Conservation (phyloP, 2,329 filamentous ascomycete species). For the Ophiostoma triangulosporum region DNA sequence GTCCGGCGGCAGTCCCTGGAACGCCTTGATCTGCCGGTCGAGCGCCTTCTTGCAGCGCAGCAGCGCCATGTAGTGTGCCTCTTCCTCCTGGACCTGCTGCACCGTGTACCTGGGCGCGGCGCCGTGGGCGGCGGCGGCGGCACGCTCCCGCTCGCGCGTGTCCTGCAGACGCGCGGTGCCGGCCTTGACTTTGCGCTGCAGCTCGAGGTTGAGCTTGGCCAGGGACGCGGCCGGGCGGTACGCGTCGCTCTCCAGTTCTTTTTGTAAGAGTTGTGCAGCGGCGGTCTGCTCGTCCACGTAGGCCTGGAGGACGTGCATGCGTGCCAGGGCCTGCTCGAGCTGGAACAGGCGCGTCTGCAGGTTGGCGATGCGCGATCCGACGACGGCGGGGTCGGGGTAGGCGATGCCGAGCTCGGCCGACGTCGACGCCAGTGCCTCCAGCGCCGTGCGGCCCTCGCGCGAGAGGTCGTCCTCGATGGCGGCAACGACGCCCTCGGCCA, state of each 20-base stretch:
- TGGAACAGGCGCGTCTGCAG: slow-evolving; percentile 41
- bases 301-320: slow-evolving; percentile 41
- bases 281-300: slow-evolving; percentile 40
- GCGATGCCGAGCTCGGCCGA: slow-evolving; percentile 36
- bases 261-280: slow-evolving; percentile 25
- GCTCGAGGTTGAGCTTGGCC: slow-evolving; percentile 58
- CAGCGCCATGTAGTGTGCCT: slow-evolving; percentile 44
- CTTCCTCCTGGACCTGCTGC: slow-evolving; percentile 44
- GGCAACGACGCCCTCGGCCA: slow-evolving; percentile 30
- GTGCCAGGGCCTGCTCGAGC: slow-evolving; percentile 40
- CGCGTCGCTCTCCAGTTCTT: slow-evolving; percentile 28
- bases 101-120: slow-evolving; percentile 34
- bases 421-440: slow-evolving; percentile 44
- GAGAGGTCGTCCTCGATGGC: slow-evolving; percentile 41
- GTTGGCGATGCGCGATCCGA: slow-evolving; percentile 40
- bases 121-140: not conserved
- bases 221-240: slow-evolving; percentile 46
- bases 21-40: slow-evolving; percentile 49
- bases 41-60: slow-evolving; percentile 44
- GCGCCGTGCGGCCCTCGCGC: slow-evolving; percentile 38
- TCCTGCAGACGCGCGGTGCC: slow-evolving; percentile 54
- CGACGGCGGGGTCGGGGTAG: slow-evolving; percentile 31
- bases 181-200: slow-evolving; percentile 57
- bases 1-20: slow-evolving; percentile 61
- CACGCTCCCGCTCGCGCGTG: slow-evolving; percentile 45